Base-by-base conservation (phyloP, 208 protist species). In the Trypanosoma conorhini region DNA sequence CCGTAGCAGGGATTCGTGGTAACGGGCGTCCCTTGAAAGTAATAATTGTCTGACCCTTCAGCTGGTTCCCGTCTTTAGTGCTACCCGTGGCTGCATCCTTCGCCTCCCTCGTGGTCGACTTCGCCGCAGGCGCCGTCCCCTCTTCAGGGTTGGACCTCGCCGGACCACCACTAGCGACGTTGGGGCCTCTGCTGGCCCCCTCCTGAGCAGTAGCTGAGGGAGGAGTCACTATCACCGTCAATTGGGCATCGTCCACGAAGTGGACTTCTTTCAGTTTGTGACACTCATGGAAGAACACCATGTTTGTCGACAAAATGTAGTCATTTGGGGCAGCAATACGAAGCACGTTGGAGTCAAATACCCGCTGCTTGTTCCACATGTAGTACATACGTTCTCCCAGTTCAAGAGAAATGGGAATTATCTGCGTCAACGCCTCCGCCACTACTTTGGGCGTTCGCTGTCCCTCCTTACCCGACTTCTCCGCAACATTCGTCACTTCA, bases 321-420 rank as follows among this genome's bases (percentile, higher is more conserved):
- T 95, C 89, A 3, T 67, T 73, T 8, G 85, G 77, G 0, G 72
- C 77, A 19, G 87, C 84, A 61, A 92, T 80, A 65, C 70, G 74
- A 60, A 83, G 80, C 21, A 92, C 59, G 60, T 92, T 90, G n/a
- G 66, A 69, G 60, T 83, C 63, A 54, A 82, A 74, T 13, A 79
- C 66, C 44, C 70, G 63, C 56, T 95, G 89, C 54, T 83, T 59
- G 40, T 80, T 58, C 85, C 85, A 95, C n/a, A 79, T 77, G 19
- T 87, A 72, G 70, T 83, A 89, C 26, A 92, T 67, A n/a, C 59
- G 80, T 60, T 90, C 76, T 0, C 84, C 82, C 13, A 95, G 76
- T 58, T 76, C 58, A 13, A 30, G 42, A 8, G 87, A 92, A 40
- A 92, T 70, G 15, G 89, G 89, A 19, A 95, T 55, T 17, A 83